phyloP scores from a whole-genome alignment of 2,329 filamentous ascomycete genomes.

The Monilinia fructigena region DNA sequence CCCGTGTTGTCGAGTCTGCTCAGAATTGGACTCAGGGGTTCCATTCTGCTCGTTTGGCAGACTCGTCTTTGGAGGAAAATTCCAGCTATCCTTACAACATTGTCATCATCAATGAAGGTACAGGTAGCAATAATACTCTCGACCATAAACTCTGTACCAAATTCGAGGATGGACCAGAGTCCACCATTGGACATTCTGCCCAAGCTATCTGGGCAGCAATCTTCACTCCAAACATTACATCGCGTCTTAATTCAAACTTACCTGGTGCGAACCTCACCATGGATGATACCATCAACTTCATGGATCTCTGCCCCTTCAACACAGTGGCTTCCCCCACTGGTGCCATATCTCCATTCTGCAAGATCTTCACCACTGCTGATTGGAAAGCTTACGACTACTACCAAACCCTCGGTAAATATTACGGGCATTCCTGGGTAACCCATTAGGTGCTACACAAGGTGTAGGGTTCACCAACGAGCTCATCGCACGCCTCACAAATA shows the following conservation, averaged over 20 bases:
- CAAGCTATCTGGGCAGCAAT: conserved; percentile 58
- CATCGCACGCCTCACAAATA: conserved; percentile 71
- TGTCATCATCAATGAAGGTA: conserved; percentile 67
- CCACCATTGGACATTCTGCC: conserved; percentile 49
- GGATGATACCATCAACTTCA: conserved; percentile 66
- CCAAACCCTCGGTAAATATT: conserved; percentile 78
- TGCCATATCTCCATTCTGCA: conserved; percentile 69
- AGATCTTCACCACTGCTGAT: conserved; percentile 68
- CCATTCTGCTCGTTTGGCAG: conserved; percentile 48
- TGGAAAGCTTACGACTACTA: conserved; percentile 82
- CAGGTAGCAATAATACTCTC: conserved; percentile 75
- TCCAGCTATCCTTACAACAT: conserved; percentile 54
- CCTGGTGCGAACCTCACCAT: conserved; percentile 63
- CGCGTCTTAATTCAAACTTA: conserved; percentile 67
- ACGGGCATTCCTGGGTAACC: conserved; percentile 73
- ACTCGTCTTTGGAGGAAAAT: conserved; percentile 41
- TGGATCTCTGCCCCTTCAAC: conserved; percentile 87
- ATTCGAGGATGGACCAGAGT: conserved; percentile 62
- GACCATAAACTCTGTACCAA: conserved; percentile 68
- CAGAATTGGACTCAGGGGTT: conserved; percentile 75
- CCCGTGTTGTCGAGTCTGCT: conserved; percentile 72
- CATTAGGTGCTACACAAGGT: conserved; percentile 78
- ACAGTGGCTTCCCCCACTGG: conserved; percentile 64
- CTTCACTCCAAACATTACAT: conserved; percentile 67
- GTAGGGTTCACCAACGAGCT: conserved; percentile 88